These are phyloP conservation scores for Penicillium herquei DNA, from an alignment of 495 filamentous ascomycete species.

Conservation along the genomic window DNA sequence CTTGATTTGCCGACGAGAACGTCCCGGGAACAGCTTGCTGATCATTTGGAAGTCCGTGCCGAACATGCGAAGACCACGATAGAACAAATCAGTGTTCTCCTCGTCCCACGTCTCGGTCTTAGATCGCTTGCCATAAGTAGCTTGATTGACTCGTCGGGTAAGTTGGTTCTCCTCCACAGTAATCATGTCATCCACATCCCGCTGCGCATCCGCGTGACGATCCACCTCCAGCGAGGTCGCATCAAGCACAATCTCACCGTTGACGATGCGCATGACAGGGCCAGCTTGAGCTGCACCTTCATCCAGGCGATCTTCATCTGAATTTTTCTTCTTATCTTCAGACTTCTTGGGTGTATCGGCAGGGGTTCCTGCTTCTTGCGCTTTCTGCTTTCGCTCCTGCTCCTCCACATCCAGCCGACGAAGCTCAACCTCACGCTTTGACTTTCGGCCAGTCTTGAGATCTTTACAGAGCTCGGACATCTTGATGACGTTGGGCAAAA, in stretches of 20 bases:
- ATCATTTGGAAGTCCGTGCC: slow-evolving; percentile 94
- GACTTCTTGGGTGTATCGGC: slow-evolving; percentile 30
- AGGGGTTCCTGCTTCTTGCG: slow-evolving; percentile 34
- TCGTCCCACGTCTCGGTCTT: slow-evolving; percentile 75
- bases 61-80: slow-evolving; percentile 78
- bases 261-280: slow-evolving; percentile 67
- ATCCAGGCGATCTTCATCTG: slow-evolving; percentile 12
- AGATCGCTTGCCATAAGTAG: slow-evolving; percentile 68
- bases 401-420: slow-evolving; percentile 53
- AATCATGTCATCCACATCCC: slow-evolving; percentile 56
- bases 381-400: slow-evolving; percentile 45
- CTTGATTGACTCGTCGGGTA: slow-evolving; percentile 70
- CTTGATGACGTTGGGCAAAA: slow-evolving; percentile 66
- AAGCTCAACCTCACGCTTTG: slow-evolving; percentile 63
- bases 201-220: slow-evolving; percentile 65
- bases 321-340: slow-evolving; percentile 15
- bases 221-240: slow-evolving; percentile 75
- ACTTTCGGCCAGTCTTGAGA: slow-evolving; percentile 73
- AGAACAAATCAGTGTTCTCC: slow-evolving; percentile 79
- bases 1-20: slow-evolving; percentile 78
- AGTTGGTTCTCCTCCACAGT: slow-evolving; percentile 77
- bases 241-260: slow-evolving; percentile 82
- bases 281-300: slow-evolving; percentile 30
- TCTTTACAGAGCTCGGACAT: slow-evolving; percentile 85
- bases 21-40: slow-evolving; percentile 72